These are phyloP conservation scores for Staphylotrichum longicolle DNA, from an alignment of 495 filamentous ascomycete genomes.

Conservation along the genomic window DNA sequence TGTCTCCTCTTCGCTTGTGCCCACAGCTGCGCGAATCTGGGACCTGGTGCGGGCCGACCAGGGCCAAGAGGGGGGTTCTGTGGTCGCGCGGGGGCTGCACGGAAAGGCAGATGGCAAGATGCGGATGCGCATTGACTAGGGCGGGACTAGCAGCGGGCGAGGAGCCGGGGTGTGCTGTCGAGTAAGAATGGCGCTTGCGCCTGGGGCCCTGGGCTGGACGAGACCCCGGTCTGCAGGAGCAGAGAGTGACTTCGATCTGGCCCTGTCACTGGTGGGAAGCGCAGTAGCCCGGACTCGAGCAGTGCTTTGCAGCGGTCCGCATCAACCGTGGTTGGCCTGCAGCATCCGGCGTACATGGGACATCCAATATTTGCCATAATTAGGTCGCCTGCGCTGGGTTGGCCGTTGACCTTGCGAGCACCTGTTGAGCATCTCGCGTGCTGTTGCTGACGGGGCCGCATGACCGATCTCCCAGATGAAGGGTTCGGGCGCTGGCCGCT, in stretches of 20 bases:
- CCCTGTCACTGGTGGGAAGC: slow-evolving; percentile 29
- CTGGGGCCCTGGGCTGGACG: slow-evolving; percentile 17
- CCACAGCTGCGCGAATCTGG: slow-evolving; percentile 16
- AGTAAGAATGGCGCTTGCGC: slow-evolving; percentile 22
- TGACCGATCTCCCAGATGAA: background rate
- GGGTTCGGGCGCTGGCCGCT: background rate
- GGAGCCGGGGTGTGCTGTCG: slow-evolving; percentile 23
- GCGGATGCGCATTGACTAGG: slow-evolving; percentile 30
- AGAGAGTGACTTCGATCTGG: slow-evolving; percentile 32
- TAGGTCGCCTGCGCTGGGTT: slow-evolving; percentile 28
- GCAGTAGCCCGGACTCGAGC: slow-evolving; percentile 25
- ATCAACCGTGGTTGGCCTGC: slow-evolving; percentile 33
- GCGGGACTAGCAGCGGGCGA: slow-evolving; percentile 26
- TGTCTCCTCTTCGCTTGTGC: slow-evolving; percentile 12
- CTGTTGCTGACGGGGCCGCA: slow-evolving; percentile 7
- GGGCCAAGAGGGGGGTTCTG: slow-evolving; percentile 11
- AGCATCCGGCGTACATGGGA: slow-evolving; percentile 33
- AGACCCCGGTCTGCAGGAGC: slow-evolving; percentile 31
- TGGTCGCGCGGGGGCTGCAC: slow-evolving; percentile 19
- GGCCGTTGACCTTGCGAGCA: slow-evolving; percentile 27
- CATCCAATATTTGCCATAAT: slow-evolving; percentile 43
- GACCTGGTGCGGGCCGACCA: slow-evolving; percentile 14
- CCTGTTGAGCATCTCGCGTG: background rate
- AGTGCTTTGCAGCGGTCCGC: slow-evolving; percentile 23
- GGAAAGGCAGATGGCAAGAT: slow-evolving; percentile 29